These are phyloP conservation scores for Dictyostelium intermedium DNA, from an alignment of 78 protist species.

Conservation along the genomic window DNA sequence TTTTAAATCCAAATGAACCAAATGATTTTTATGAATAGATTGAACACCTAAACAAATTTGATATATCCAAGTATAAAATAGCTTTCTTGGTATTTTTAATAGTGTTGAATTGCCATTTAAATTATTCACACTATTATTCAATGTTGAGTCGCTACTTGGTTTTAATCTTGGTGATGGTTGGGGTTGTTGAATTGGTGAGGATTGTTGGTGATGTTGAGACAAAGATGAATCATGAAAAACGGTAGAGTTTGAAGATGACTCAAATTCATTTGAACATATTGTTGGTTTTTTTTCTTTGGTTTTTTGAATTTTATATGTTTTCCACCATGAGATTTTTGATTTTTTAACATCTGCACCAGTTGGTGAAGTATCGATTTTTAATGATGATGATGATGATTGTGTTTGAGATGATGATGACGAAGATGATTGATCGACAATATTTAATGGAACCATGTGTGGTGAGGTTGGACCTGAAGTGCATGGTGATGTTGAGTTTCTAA, in stretches of 20 bases:
- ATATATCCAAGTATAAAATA: slow-evolving; percentile 36
- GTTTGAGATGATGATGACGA: no score
- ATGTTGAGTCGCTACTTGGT: neutral
- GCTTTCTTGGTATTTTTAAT: neutral
- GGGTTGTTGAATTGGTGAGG: neutral
- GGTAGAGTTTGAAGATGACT: neutral
- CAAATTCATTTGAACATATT: neutral
- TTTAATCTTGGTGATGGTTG: neutral
- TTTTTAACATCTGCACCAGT: neutral
- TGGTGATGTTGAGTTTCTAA: neutral
- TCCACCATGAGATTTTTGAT: neutral
- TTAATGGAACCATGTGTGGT: neutral
- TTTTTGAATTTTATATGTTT: neutral
- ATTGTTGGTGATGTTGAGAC: neutral
- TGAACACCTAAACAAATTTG: slow-evolving; percentile 54
- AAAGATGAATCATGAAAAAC: neutral
- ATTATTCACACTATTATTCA: neutral
- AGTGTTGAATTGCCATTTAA: neutral
- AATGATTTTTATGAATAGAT: slow-evolving; percentile 25
- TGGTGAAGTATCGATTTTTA: neutral
- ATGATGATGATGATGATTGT: neutral
- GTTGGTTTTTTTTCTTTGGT: neutral
- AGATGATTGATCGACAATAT: neutral
- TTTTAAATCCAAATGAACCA: slow-evolving; percentile 46
- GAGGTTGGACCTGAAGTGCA: slow-evolving; percentile 3